These are phyloP conservation scores for Cenchrus purpureus DNA, from an alignment of 176 grass and related monocot genomes.

Conservation along the genomic window DNA sequence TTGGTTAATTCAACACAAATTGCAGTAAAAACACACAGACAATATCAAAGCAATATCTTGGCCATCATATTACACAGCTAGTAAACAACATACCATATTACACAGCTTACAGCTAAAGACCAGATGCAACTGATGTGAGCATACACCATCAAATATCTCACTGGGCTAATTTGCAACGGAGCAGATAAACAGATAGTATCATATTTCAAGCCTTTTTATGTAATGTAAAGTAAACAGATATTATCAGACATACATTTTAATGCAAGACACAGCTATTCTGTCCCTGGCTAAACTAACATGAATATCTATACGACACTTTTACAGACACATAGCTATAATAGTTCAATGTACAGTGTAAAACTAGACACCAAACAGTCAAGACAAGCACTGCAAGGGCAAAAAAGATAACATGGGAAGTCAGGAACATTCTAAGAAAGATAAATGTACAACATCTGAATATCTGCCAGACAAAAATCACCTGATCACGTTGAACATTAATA, in stretches of 20 bases:
- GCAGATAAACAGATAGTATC: background rate
- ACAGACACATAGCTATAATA: background rate
- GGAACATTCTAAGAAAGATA: background rate
- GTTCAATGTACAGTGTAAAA: background rate
- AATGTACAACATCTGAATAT: background rate
- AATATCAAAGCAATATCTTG: slow-evolving; percentile 2
- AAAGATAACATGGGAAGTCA: background rate
- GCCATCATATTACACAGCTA: background rate
- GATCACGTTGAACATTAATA: background rate
- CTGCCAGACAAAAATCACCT: background rate
- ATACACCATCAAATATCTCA: background rate
- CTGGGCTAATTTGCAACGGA: background rate
- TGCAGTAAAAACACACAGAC: background rate
- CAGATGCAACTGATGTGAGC: background rate
- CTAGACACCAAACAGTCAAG: background rate
- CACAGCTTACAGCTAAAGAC: background rate
- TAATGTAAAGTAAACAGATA: background rate
- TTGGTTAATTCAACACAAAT: background rate
- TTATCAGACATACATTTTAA: background rate
- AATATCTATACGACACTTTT: background rate
- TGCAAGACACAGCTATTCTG: background rate
- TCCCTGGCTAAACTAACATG: background rate
- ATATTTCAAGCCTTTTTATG: background rate
- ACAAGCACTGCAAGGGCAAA: background rate
- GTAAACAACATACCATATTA: background rate